Conservation (phyloP, 805 yeast species). For the Sugiyamaella lignohabitans region DNA sequence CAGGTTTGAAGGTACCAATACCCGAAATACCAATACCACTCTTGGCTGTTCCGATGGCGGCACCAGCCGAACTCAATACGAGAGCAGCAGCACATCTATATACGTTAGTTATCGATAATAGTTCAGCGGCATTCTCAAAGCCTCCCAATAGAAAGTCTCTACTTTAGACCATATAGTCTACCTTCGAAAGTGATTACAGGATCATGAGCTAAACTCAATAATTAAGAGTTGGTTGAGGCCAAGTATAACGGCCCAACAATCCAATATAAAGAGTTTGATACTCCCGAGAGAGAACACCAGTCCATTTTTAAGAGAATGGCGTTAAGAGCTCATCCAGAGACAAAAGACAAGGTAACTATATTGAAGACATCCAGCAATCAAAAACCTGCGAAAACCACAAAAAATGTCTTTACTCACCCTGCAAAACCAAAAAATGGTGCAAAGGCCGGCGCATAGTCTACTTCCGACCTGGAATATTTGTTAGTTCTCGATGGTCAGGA, state of each 20-base stretch:
- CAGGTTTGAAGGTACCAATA: constrained; percentile 96
- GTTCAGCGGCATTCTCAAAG: no score
- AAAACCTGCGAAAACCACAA: no score
- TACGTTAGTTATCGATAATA: not conserved
- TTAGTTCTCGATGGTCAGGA: no score
- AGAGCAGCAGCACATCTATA: constrained; percentile 77
- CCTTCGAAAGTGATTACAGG: no score
- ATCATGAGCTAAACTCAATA: no score
- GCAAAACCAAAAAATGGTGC: constrained; percentile 98
- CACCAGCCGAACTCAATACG: constrained; percentile 91
- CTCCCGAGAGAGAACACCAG: no score
- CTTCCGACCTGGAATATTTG: constrained; percentile 30
- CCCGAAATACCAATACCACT: constrained; percentile 98
- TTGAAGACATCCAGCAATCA: not conserved
- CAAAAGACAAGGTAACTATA: not conserved
- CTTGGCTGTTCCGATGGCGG: constrained; percentile 97
- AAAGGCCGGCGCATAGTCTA: constrained; percentile 70
- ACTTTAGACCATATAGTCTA: no score
- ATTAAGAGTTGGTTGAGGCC: no score
- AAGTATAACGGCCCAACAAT: no score
- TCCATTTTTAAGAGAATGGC: not conserved
- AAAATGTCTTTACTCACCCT: constrained; percentile 49
- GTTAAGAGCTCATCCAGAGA: constrained; percentile 4
- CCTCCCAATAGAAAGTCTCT: no score
- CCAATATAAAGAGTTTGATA: no score